Evolutionary conservation across 2,329 filamentous ascomycete genomes (phyloP), one percentile per base, ranked within the genome.

Genomic region (Cladophialophora psammophila): DNA sequence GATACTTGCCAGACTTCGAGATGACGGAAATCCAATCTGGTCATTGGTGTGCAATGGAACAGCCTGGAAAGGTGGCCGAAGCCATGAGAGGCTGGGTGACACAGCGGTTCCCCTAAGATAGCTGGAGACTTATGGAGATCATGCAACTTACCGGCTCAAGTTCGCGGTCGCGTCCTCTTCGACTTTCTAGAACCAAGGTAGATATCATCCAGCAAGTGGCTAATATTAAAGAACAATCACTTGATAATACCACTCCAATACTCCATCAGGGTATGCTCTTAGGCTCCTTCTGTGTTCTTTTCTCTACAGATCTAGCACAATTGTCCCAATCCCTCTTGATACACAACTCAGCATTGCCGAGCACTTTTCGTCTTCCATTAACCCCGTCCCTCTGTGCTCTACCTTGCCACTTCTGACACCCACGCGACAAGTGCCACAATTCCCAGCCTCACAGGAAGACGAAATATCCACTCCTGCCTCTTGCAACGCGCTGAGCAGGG

Each of bases 341-440:
- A 68, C 66, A 40, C 66, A 68, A 50, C 66, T 68, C 18, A 68
- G 40, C 66, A 68, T 68, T 32, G 61, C 20, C 2, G 63, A 64
- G 38, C 48, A 7, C 34, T 65, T 64, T 32, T 65, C 62, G 18
- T 62, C 53, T 31, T 61, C 53, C 63, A 63, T 62, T 45, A 65
- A 32, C 13, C 63, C 66, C 3, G 63, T 65, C 10, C 66, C 66
- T 60, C 66, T 56, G 31, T 65, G 59, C 26, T 63, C 59, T 10
- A 65, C 48, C 40, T 52, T 65, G 20, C 66, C 66, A 13, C 58
- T 54, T 48, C 65, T 65, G 10, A 68, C 66, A 12, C 48, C 62
- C 2, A 68, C 57, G 18, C 66, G 40, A 48, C 66, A 68, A 4
- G 59, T 68, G 10, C 66, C 66, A 45, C 66, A 68, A 52, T 65